Evolutionary conservation across 2,329 filamentous ascomycete species (phyloP).

Genomic region (Diaporthe sp.): DNA sequence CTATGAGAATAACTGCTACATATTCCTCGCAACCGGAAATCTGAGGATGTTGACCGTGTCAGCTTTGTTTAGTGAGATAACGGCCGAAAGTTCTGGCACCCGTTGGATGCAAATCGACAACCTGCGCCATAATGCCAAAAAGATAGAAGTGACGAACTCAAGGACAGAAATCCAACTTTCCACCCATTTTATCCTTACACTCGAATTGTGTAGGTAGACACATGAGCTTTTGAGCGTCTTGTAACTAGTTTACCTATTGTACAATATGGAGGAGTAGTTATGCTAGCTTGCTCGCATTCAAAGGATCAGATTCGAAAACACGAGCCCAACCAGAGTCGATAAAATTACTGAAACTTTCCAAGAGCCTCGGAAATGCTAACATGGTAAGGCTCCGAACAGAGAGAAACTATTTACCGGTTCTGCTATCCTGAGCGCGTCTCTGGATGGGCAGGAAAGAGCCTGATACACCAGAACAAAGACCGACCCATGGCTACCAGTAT

Average conservation of each 20-base stretch:
- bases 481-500: too few species aligned
- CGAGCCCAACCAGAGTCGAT: too few species aligned
- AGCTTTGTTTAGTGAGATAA: too few species aligned
- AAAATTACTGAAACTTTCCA: neutral
- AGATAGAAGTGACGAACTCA: neutral
- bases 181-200: neutral
- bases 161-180: too few species aligned
- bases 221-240: neutral
- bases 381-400: neutral
- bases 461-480: neutral
- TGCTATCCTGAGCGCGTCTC: too few species aligned
- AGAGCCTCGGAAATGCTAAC: neutral
- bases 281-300: neutral
- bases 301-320: neutral
- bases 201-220: too few species aligned
- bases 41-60: too few species aligned
- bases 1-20: too few species aligned
- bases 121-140: neutral
- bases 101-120: neutral
- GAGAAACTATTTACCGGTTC: too few species aligned
- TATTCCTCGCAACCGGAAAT: too few species aligned
- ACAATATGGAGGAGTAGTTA: neutral
- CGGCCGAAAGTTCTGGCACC: too few species aligned
- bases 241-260: neutral
- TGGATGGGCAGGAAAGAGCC: neutral